Evolutionary conservation across 2,329 filamentous ascomycete species (phyloP), one percentile per base, ranked within the genome.

Genomic region (Monilinia laxa): DNA sequence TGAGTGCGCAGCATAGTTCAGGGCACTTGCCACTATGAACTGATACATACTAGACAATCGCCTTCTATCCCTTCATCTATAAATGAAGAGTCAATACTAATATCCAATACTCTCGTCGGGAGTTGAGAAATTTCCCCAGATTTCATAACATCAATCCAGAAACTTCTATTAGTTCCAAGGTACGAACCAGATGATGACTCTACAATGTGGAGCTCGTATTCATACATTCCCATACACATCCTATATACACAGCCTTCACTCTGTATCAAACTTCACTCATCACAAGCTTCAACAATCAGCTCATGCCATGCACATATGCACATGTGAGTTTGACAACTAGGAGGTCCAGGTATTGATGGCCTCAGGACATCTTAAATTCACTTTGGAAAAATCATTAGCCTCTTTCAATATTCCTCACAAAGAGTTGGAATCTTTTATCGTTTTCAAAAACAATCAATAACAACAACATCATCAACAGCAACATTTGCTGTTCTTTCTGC

Each of bases 331-430:
- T 35, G 10, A 16, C 35, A 51, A 51, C 14, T 14, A 23, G 47
- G 23, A 38, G 4, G 25, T 51, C 20, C 31, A 51, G 31, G 9
- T 18, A 38, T 38, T 38, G n/a, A 14, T 20, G 31, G 45, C 58
- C 58, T 62, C 45, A 62, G 58, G 58, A 40, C 10, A 23, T 18
- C n/a, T 51, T 14, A 3, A 25, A 60, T 51, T 35, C n/a, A 20
- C n/a, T 38, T 23, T 5, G 5, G 5, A 14, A 38, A 51, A 62
- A 38, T 20, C 9, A 20, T 20, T 62, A 40, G 28, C 45, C 18
- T 35, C 3, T 6, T 62, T 51, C n/a, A 31, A 12, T 45, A 28
- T 56, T 51, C 35, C 35, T 49, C 35, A 42, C 23, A 56, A 56
- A 11, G 40, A 16, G 31, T 31, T 31, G 20, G 12, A 11, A 54